Conservation (phyloP, 2,329 filamentous ascomycete genomes). For the Scytalidium lignicola region DNA sequence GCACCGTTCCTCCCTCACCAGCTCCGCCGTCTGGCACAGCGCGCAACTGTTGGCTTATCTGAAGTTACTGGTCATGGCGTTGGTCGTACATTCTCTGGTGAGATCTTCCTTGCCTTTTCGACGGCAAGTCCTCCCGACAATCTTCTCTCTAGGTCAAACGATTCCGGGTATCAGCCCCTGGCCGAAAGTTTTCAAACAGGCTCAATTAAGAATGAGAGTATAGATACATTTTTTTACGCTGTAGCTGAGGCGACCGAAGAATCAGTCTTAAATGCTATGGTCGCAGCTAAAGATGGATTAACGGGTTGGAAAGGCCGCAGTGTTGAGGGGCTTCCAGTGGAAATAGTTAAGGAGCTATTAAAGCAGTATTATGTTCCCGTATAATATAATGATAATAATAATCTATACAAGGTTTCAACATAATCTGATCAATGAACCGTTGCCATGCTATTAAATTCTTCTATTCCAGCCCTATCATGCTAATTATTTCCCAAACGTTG, state of each 20-base stretch:
- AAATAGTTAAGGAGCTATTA: background rate
- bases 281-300: background rate
- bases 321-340: background rate
- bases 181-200: conserved; percentile 34
- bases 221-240: conserved; percentile 55
- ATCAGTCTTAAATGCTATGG: conserved; percentile 48
- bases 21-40: conserved; percentile 49
- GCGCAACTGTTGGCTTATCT: conserved; percentile 53
- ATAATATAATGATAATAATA: too few species aligned
- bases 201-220: conserved; percentile 46
- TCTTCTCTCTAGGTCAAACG: conserved; percentile 28
- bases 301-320: background rate
- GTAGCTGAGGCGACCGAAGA: conserved; percentile 56
- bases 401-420: too few species aligned
- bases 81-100: conserved; percentile 48
- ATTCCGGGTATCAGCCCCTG: conserved; percentile 15
- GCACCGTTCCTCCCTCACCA: conserved; percentile 49
- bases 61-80: conserved; percentile 51
- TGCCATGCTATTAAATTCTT: too few species aligned
- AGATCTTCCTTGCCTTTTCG: conserved; percentile 62
- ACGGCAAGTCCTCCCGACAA: conserved; percentile 48
- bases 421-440: too few species aligned
- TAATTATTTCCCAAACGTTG: conserved; percentile 28
- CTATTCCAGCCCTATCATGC: too few species aligned
- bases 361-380: background rate